phyloP scores from a whole-genome alignment of 2,329 filamentous ascomycete species.

The Hymenoscyphus fraxineus region DNA sequence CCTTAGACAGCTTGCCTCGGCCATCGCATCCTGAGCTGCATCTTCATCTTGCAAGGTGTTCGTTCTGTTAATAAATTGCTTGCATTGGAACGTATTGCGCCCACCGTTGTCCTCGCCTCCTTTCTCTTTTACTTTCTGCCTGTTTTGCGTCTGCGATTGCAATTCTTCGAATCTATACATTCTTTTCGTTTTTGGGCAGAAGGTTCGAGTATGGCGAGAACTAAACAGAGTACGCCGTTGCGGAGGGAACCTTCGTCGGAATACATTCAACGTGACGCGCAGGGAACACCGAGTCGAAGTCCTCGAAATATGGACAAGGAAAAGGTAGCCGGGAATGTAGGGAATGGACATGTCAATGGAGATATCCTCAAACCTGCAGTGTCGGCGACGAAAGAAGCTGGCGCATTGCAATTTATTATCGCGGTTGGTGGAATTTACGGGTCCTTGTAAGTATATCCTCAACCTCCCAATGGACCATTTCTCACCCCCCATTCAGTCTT shows the following conservation, averaged over 20 bases:
- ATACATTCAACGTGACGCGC: constrained; percentile 48
- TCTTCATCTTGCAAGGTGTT: constrained; percentile 19
- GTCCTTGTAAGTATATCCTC: constrained; percentile 67
- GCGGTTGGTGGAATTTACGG: constrained; percentile 95
- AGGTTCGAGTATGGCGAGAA: constrained; percentile 66
- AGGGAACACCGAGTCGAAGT: constrained; percentile 35
- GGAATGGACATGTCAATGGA: constrained; percentile 27
- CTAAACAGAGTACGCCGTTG: constrained; percentile 63
- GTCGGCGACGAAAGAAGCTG: constrained; percentile 46
- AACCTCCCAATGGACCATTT: not conserved
- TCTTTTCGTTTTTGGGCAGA: constrained; percentile 8
- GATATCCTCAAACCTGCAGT: constrained; percentile 34
- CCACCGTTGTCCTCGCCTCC: not conserved
- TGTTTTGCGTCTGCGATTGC: constrained; percentile 9
- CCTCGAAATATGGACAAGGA: constrained; percentile 24
- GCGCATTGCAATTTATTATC: constrained; percentile 71
- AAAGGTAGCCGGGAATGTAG: constrained; percentile 33
- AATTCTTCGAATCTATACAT: constrained; percentile 8
- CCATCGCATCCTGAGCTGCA: not conserved
- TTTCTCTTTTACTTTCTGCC: constrained; percentile 5
- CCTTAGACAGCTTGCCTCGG: not conserved
- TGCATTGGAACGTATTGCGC: not conserved
- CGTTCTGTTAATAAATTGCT: not conserved
- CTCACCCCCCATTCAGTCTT: constrained; percentile 52
- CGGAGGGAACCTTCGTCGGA: constrained; percentile 65